Conservation (phyloP, 2,329 filamentous ascomycete species). For the Aspergillus sojae region DNA sequence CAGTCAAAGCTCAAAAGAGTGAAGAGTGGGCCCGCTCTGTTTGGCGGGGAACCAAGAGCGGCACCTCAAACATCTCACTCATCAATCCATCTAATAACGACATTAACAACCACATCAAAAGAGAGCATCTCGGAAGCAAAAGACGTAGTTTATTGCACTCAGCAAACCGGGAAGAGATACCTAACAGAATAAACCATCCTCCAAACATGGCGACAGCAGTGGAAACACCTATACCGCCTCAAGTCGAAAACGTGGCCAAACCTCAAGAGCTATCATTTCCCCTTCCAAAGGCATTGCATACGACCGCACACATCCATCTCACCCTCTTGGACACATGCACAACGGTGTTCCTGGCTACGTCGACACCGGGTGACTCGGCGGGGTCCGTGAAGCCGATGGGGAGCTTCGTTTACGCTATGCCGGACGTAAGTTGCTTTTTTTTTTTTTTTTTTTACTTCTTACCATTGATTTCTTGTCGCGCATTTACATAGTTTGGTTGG, state of each 20-base stretch:
- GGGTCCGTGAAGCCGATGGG: slow-evolving; percentile 63
- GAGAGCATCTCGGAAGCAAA: not conserved
- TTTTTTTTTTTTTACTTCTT: not conserved
- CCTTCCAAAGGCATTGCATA: slow-evolving; percentile 58
- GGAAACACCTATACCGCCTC: slow-evolving; percentile 12
- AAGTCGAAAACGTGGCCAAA: slow-evolving; percentile 31
- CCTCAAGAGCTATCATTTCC: slow-evolving; percentile 60
- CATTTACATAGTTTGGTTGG: not conserved
- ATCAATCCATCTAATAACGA: not conserved
- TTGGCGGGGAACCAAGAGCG: slow-evolving; percentile 8
- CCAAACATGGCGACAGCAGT: slow-evolving; percentile 16
- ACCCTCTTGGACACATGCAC: slow-evolving; percentile 56
- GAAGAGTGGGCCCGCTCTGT: slow-evolving; percentile 1
- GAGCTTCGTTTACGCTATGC: slow-evolving; percentile 91
- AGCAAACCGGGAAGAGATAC: not conserved
- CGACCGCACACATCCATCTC: slow-evolving; percentile 62
- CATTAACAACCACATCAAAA: not conserved
- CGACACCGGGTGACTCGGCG: slow-evolving; percentile 47
- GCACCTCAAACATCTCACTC: not conserved
- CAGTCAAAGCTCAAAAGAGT: not conserved
- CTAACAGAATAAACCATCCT: not conserved
- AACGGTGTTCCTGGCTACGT: slow-evolving; percentile 61
- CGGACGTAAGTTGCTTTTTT: slow-evolving; percentile 65
- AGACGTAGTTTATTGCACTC: not conserved
- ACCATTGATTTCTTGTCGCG: not conserved